Conservation (phyloP, 2,329 filamentous ascomycete genomes). For the Diaporthe ilicicola region DNA sequence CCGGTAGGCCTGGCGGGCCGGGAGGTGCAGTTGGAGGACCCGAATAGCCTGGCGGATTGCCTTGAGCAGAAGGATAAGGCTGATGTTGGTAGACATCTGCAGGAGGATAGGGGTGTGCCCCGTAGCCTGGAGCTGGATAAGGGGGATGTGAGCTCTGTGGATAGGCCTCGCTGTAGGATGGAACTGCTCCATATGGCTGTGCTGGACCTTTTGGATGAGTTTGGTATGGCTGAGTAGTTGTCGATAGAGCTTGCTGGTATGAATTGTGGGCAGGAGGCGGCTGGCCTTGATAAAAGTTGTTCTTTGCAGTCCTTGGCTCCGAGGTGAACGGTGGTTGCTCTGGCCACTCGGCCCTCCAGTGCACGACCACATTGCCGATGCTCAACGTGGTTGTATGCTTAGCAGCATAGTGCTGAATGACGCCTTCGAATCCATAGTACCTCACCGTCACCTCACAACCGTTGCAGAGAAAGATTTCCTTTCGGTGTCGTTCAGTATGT, state of each 20-base stretch:
- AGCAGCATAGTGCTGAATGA: slow-evolving; percentile 84
- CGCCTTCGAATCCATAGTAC: slow-evolving; percentile 78
- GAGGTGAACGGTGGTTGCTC: slow-evolving; percentile 75
- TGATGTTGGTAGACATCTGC: slow-evolving; percentile 34
- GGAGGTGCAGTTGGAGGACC: slow-evolving; percentile 27
- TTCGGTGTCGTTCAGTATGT: slow-evolving; percentile 70
- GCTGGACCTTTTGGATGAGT: slow-evolving; percentile 38
- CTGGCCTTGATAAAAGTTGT: slow-evolving; percentile 31
- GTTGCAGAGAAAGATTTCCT: slow-evolving; percentile 80
- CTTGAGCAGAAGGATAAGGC: slow-evolving; percentile 39
- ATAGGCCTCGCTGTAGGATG: slow-evolving; percentile 44
- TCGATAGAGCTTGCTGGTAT: slow-evolving; percentile 32
- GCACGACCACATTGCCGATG: slow-evolving; percentile 74
- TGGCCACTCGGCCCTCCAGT: slow-evolving; percentile 86
- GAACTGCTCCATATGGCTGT: slow-evolving; percentile 43
- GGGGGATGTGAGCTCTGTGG: slow-evolving; percentile 39
- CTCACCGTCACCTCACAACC: slow-evolving; percentile 71
- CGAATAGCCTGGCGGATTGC: slow-evolving; percentile 31
- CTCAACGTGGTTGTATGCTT: slow-evolving; percentile 80
- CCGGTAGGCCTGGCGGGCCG: slow-evolving; percentile 3
- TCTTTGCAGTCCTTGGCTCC: slow-evolving; percentile 56
- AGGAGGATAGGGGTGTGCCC: slow-evolving; percentile 35
- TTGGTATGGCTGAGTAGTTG: slow-evolving; percentile 33
- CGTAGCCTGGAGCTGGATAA: slow-evolving; percentile 35
- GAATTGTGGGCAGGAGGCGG: slow-evolving; percentile 30